Evolutionary conservation across 1,284 basidiomycete genomes (phyloP), one percentile per base, ranked within the genome.

Genomic region (Rhodofomes roseus): DNA sequence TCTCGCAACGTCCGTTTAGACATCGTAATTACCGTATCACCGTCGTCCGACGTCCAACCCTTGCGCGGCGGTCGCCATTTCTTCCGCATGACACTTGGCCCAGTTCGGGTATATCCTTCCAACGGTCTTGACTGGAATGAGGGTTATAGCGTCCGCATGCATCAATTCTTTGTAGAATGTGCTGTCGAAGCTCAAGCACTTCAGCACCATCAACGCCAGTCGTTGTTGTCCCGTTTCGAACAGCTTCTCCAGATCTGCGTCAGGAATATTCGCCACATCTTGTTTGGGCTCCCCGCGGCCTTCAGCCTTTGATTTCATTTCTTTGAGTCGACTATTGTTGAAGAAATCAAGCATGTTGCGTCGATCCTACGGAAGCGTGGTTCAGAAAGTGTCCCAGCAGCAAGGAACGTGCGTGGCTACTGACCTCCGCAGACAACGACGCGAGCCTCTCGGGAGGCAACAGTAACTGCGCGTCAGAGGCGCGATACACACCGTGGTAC

Each of bases 401-500:
- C 29, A 25, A 18, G 37, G 5, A 8, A 7, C 23, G 16, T 27
- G 34, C 48, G 25, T 23, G 29, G 7, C 2, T 18, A 52, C 50
- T 22, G n/a, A 52, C 50, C 18, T 7, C 12, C 31, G 2, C 11
- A 20, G 9, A 1, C n/a, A 52, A 14, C 8, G n/a, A 20, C 31
- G 11, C 18, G 29, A 22, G 46, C 25, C 29, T 29, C 12, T 54
- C 57, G 16, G 22, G 34, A 37, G 11, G 11, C 20, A 58, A 29
- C 4, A n/a, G 4, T 11, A 7, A 25, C 12, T 55, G 5, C 18
- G 53, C 18, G 16, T 37, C 8, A 11, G 29, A 18, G 20, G 31
- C 27, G 1, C 1, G 20, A 27, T 60, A 60, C 8, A 39, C 23
- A 18, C 59, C 59, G 14, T 40, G n/a, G 25, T 60, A 60, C 31